Percentiles rank a stretch among this genome's conserved stretches.
Evolutionary conservation across 225 moss, liverwort and hornwort species (phyloP).

Genomic region (Anthoceros angustus): DNA sequence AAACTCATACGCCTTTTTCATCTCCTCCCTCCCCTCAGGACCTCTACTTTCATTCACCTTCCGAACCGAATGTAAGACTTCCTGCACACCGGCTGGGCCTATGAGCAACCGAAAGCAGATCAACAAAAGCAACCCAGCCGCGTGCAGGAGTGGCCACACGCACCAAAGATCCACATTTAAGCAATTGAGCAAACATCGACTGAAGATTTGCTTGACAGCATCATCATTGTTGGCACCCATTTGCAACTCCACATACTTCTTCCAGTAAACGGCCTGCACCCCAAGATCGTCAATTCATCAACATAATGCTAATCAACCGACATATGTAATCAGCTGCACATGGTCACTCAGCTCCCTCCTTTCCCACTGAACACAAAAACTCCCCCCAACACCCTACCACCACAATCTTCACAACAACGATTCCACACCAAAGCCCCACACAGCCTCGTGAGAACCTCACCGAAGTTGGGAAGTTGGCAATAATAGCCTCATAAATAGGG

Average conservation of each 20-base stretch:
- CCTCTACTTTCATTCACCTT: slow-evolving; percentile 76
- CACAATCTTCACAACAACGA: background rate
- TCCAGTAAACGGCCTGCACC: slow-evolving; percentile 79
- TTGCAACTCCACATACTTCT: slow-evolving; percentile 75
- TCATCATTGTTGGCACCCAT: slow-evolving; percentile 76
- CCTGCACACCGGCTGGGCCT: slow-evolving; percentile 30
- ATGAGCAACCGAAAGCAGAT: background rate
- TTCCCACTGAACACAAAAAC: background rate
- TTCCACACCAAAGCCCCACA: no score
- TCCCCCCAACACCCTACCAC: no score
- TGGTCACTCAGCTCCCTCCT: background rate
- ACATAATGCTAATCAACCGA: background rate
- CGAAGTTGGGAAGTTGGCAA: slow-evolving; percentile 5
- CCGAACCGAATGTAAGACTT: slow-evolving; percentile 65
- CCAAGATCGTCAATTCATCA: background rate
- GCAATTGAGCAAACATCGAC: slow-evolving; percentile 80
- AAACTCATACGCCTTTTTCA: slow-evolving; percentile 94
- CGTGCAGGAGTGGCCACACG: slow-evolving; percentile 7
- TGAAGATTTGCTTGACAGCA: slow-evolving; percentile 78
- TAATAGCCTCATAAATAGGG: background rate
- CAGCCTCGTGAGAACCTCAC: background rate
- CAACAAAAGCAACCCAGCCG: background rate
- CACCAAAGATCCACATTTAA: slow-evolving; percentile 86
- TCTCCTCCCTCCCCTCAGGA: slow-evolving; percentile 69
- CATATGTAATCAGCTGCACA: background rate